Percentiles rank a stretch among this genome's conserved stretches.
Evolutionary conservation across 768 basidiomycete species (phyloP).

Genomic region (Kwoniella pini): DNA sequence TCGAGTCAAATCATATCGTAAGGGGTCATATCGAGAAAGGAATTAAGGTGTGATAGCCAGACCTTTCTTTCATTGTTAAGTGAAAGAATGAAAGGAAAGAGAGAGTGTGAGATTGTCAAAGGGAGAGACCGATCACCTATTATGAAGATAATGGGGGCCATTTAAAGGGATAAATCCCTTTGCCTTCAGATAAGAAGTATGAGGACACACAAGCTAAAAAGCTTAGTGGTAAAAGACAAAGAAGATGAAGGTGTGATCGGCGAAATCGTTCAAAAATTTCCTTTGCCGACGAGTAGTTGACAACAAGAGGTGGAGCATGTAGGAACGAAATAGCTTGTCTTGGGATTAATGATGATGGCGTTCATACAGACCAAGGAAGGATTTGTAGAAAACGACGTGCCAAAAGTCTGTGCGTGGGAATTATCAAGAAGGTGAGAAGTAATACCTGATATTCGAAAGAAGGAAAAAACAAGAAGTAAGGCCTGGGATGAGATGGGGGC

Average conservation of each 20-base stretch:
- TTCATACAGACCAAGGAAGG: constrained; percentile 25
- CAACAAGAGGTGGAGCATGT: background rate
- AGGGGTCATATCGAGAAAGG: background rate
- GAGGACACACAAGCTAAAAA: background rate
- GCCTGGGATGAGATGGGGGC: background rate
- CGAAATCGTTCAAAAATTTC: background rate
- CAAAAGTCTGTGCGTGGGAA: constrained; percentile 39
- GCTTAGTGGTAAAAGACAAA: background rate
- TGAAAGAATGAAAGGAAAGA: constrained; percentile 64
- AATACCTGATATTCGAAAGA: background rate
- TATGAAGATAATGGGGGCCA: constrained; percentile 1
- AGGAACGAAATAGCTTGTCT: constrained; percentile 6
- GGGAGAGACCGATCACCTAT: constrained; percentile 66
- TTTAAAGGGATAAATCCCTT: background rate
- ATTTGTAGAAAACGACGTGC: constrained; percentile 30
- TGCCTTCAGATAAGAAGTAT: background rate
- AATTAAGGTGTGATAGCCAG: background rate
- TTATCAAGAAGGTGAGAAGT: constrained; percentile 46
- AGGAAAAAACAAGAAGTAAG: background rate
- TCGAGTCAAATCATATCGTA: background rate
- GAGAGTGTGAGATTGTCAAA: constrained; percentile 72
- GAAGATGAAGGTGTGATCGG: constrained; percentile 5
- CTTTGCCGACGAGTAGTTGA: background rate
- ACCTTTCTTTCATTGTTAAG: background rate
- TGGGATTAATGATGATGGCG: constrained; percentile 40